Evolutionary conservation across 1,284 basidiomycete species (phyloP), one percentile per base, ranked within the genome.

Genomic region (Coriolopsis trogii): DNA sequence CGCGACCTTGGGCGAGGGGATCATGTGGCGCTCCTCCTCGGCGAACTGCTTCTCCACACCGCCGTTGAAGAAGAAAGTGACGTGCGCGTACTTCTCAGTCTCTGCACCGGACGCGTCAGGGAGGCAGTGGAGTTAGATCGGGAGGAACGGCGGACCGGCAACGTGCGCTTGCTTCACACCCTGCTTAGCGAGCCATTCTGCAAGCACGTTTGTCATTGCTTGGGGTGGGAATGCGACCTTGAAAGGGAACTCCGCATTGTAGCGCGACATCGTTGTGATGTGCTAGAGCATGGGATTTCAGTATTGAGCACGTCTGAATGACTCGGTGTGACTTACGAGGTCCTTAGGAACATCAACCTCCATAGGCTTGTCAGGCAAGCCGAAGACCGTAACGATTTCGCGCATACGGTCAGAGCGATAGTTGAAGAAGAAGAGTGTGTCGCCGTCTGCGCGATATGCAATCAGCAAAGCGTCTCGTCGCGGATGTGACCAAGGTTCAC

Each of bases 61-160:
- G 23, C 93, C 93, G 71, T 95, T 95, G 81, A 96, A 95, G 82
- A 96, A 96, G 79, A 95, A 95, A 0, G 93, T 96, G 55, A 96
- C 91, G 67, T 95, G 93, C 1, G 93, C 92, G 71, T 95, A 96
- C 73, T 96, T 95, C 70, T 95, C 93, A 3, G 93, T 95, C 70
- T 95, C 93, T 82, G 63, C 37, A 20, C 31, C 25, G 49, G 25
- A 18, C 15, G 38, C 23, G 34, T 38, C 25, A 43, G 29, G 26
- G 47, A 37, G 26, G 16, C 20, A n/a, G 36, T 29, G n/a, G 16
- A 28, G 29, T 40, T 42, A 49, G 16, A 30, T 21, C 12, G 28
- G 20, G n/a, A 16, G 33, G 9, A 7, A 16, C 24, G 24, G 6
- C 7, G 59, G 49, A 87, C 87, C 87, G 38, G 92, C 93, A 53